Base-by-base conservation (phyloP, 768 basidiomycete species). In the Leccinum subgranulosum region DNA sequence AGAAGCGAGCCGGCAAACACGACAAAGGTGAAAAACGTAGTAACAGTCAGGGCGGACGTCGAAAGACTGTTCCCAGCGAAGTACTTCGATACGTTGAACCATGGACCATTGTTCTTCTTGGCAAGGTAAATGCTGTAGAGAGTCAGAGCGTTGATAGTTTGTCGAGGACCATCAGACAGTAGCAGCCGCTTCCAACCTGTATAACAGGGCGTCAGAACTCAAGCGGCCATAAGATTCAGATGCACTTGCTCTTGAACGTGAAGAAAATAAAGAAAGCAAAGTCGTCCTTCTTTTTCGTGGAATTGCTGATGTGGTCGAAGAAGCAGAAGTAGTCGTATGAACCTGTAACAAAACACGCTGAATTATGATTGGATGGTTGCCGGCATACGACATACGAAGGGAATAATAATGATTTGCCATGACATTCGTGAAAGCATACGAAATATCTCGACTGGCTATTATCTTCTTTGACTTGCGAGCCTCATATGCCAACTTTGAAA, bases 231-330 rank as follows among this genome's bases (percentile, higher is more conserved):
- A 51, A 21, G 33, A 48, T 46, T 15, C 17, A 51, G 21, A 50
- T 7, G 19, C 31, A 77, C 86, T 54, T 59, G 92, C 96, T 96
- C 81, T 99, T 99, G 83, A 99, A 98, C 1, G 90, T 90, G 76
- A 99, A 99, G 84, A 98, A 99, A 69, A 98, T 84, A 74, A 97
- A 99, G 81, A 98, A 98, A 33, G 96, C 95, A 74, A 99, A 94
- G 68, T 97, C 93, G 70, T 99, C 97, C 73, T 89, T 94, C 60
- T 85, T 86, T 81, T 96, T 98, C 29, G 94, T 94, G 27, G 97
- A 98, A 68, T 92, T 88, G 68, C 86, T 87, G 74, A 99, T 97
- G 65, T 98, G 94, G 64, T 91, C 88, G 72, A 98, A 98, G 79
- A 99, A 94, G 74, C 97, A 98, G 73, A 98, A 98, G 71, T 96